phyloP scores from a whole-genome alignment of 345 rosid species.

The Psidium friedrichsthalianum region DNA sequence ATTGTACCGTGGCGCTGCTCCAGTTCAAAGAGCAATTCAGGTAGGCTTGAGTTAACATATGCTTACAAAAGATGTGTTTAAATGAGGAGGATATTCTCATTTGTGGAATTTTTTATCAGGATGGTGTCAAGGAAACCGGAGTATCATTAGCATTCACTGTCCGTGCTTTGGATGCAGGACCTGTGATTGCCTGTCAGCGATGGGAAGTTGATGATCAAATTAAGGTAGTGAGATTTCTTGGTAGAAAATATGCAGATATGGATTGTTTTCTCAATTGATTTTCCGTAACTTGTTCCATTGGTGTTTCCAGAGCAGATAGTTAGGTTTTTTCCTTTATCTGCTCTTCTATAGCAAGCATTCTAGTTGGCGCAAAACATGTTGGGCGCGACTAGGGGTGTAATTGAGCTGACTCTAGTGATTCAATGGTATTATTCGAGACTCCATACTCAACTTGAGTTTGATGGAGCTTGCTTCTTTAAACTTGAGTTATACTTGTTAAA shows the following conservation, averaged over 20 bases:
- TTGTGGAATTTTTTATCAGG: slow-evolving; percentile 28
- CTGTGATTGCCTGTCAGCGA: slow-evolving; percentile 56
- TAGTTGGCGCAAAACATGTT: not conserved
- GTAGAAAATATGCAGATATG: not conserved
- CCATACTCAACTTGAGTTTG: not conserved
- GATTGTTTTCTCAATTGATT: not conserved
- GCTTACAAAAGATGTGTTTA: not conserved
- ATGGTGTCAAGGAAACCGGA: slow-evolving; percentile 84
- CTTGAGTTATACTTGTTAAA: not conserved
- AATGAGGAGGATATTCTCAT: not conserved
- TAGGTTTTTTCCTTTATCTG: not conserved
- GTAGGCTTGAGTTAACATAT: slow-evolving; percentile 10
- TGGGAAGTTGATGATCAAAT: slow-evolving; percentile 64
- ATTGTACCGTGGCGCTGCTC: slow-evolving; percentile 89
- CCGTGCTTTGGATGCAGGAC: slow-evolving; percentile 85
- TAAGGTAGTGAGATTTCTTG: slow-evolving; percentile 36
- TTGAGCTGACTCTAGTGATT: not conserved
- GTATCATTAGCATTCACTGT: slow-evolving; percentile 85
- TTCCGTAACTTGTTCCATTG: not conserved
- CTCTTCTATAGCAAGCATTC: not conserved
- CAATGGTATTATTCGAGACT: not conserved
- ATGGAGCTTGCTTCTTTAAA: not conserved
- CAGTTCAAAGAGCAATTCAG: slow-evolving; percentile 89
- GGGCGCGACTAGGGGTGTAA: not conserved
- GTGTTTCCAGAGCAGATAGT: not conserved